Conservation (phyloP, 768 basidiomycete genomes). For the Rhizopogon roseolus region DNA sequence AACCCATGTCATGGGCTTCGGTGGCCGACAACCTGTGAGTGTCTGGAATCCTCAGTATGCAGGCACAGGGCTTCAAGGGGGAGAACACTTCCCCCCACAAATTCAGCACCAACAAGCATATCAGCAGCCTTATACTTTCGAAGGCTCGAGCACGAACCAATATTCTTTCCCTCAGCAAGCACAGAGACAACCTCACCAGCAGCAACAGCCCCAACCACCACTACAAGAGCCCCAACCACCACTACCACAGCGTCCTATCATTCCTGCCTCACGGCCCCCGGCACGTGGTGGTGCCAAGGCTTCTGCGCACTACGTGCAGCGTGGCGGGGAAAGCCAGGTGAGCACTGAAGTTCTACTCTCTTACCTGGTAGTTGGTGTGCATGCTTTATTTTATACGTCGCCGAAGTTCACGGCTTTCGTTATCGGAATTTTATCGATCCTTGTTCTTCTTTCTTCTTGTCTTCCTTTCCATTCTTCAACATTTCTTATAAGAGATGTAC, state of each 20-base stretch:
- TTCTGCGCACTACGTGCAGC: not conserved
- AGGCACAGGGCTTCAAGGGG: not conserved
- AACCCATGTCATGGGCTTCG: constrained; percentile 27
- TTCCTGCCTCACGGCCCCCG: constrained; percentile 13
- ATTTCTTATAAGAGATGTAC: constrained; percentile 18
- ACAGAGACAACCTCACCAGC: not conserved
- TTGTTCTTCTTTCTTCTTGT: constrained; percentile 12
- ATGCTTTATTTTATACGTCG: not conserved
- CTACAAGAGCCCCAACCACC: constrained; percentile 12
- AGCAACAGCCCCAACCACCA: constrained; percentile 7
- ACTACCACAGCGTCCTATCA: constrained; percentile 11
- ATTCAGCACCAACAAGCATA: constrained; percentile 8
- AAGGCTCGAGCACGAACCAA: not conserved
- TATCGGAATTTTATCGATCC: not conserved
- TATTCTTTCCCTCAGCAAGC: not conserved
- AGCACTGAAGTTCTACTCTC: not conserved
- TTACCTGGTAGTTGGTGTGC: not conserved
- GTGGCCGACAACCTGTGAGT: constrained; percentile 40
- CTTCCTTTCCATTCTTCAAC: not conserved
- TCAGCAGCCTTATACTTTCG: constrained; percentile 1
- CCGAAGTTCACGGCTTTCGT: not conserved
- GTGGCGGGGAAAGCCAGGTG: not conserved
- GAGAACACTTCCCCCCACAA: not conserved
- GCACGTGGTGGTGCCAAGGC: constrained; percentile 1
- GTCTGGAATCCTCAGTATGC: constrained; percentile 17